These are phyloP conservation scores for Tolypocladium endophyticum DNA, from an alignment of 2,329 filamentous ascomycete genomes.

Conservation along the genomic window DNA sequence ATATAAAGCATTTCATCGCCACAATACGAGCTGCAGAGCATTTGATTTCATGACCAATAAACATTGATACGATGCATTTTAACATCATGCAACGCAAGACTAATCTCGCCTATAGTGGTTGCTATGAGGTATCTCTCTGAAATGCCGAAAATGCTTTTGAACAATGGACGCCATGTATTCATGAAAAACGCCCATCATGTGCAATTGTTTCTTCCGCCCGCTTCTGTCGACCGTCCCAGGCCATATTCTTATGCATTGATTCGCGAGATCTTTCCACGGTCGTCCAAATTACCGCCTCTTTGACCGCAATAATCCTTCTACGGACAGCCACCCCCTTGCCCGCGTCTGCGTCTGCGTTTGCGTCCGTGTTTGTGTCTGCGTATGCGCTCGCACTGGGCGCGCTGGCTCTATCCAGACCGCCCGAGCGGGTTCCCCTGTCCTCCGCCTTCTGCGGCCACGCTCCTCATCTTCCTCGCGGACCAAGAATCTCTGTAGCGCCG, in stretches of 20 bases:
- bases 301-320: constrained; percentile 13
- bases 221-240: too few relatives aligned
- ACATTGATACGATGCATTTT: not conserved
- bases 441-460: constrained; percentile 3
- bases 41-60: too few relatives aligned
- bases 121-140: constrained; percentile 4
- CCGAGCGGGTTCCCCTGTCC: constrained; percentile 1
- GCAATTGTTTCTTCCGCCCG: not conserved
- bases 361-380: not conserved
- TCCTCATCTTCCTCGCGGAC: constrained; percentile 1
- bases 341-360: constrained; percentile 1
- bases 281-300: constrained; percentile 11
- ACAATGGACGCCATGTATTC: not conserved
- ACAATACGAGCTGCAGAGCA: not conserved
- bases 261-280: not conserved
- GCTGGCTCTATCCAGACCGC: constrained; percentile 11
- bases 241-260: not conserved
- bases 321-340: constrained; percentile 7
- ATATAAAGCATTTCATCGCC: not conserved
- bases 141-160: too few relatives aligned
- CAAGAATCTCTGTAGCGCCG: constrained; percentile 18
- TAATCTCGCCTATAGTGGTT: not conserved
- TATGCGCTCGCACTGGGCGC: constrained; percentile 4
- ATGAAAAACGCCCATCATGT: not conserved
- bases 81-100: not conserved